Conservation (phyloP, 129 eudicot genomes). For the Helianthus tuberosus region DNA sequence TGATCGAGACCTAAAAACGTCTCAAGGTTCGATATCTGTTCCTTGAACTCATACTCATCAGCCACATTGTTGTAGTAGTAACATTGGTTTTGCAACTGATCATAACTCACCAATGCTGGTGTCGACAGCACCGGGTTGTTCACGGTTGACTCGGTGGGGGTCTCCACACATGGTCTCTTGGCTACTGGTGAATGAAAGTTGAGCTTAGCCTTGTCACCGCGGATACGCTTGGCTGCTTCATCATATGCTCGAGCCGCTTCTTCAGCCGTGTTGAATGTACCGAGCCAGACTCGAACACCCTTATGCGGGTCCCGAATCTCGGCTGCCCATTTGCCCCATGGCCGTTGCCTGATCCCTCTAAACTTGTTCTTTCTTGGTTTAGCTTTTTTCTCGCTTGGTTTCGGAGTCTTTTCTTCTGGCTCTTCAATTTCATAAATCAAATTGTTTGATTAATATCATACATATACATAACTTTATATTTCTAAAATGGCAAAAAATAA, state of each 20-base stretch:
- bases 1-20: constrained; percentile 56
- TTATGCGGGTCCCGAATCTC: constrained; percentile 86
- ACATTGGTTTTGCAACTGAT: constrained; percentile 6
- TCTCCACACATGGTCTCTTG: constrained; percentile 35
- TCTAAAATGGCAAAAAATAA: too few species aligned
- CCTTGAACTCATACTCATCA: constrained; percentile 46
- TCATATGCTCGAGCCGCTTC: constrained; percentile 83
- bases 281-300: constrained; percentile 87
- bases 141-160: constrained; percentile 21
- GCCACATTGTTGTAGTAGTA: constrained; percentile 15
- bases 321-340: constrained; percentile 99
- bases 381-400: constrained; percentile 19
- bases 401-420: not conserved
- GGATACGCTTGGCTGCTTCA: constrained; percentile 67
- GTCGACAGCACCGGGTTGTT: constrained; percentile 3
- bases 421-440: not conserved
- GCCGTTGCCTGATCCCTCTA: constrained; percentile 86
- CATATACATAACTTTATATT: too few species aligned
- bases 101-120: constrained; percentile 22
- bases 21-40: constrained; percentile 60
- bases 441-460: not conserved
- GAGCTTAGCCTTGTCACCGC: constrained; percentile 90
- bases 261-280: constrained; percentile 75
- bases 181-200: constrained; percentile 59
- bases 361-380: constrained; percentile 55